A percentile compares a stretch with the other conserved stretches of the same genome.
Evolutionary conservation across 73 alveolate species (phyloP).

Genomic region (Paramecium tetraurelia): DNA sequence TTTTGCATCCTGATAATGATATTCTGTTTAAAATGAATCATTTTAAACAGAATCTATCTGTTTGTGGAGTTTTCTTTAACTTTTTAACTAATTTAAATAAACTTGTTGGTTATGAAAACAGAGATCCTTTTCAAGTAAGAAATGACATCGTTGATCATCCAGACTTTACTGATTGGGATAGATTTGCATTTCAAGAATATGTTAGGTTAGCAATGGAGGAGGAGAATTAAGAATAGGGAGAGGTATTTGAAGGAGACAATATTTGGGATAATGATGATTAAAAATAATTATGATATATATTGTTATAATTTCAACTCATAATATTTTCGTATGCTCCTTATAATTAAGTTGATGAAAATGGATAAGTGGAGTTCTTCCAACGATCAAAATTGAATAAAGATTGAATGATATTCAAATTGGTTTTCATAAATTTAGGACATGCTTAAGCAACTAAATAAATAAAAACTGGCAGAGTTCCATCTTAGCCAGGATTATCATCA

Average conservation of each 20-base stretch:
- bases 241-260: conserved; percentile 52
- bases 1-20: conserved; percentile 69
- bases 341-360: background rate
- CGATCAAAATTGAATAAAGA: background rate
- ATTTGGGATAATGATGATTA: conserved; percentile 38
- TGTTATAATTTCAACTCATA: background rate
- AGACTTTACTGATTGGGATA: conserved; percentile 98
- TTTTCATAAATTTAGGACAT: background rate
- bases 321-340: background rate
- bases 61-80: conserved; percentile 92
- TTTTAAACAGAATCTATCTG: conserved; percentile 70
- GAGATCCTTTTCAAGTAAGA: conserved; percentile 75
- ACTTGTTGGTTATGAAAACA: conserved; percentile 72
- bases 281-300: background rate
- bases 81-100: conserved; percentile 78
- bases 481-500: conserved; percentile 7
- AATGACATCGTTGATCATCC: conserved; percentile 87
- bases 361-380: background rate
- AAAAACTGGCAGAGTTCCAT: background rate
- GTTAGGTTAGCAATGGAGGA: conserved; percentile 96
- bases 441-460: background rate
- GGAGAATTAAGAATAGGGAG: conserved; percentile 89
- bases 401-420: background rate
- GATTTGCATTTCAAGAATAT: conserved; percentile 96
- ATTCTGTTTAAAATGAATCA: conserved; percentile 88